Base-by-base conservation (phyloP, 495 filamentous ascomycete genomes). In the Penicillium paradoxum region DNA sequence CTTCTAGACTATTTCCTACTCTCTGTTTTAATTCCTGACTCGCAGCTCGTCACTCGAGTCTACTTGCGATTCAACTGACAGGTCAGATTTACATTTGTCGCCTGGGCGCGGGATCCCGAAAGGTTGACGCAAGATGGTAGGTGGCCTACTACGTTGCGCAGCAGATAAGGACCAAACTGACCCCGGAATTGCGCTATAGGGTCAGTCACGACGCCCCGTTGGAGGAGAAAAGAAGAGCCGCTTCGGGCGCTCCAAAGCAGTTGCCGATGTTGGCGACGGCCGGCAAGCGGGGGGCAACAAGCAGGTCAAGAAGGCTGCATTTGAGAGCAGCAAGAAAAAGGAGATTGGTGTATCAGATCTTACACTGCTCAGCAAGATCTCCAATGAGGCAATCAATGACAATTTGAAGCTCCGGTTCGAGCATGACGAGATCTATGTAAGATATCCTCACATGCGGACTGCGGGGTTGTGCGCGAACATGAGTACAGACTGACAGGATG, bases 301-400 rank as follows among this genome's bases (percentile, higher is more conserved):
- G 36, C 88, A 87, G 71, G 87, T 95, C 57, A 92, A 90, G 73
- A 97, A 97, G 75, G 95, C 95, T 43, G 86, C 85, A 19, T 99
- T 92, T 71, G 95, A 99, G 71, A 90, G 81, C 19, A 88, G 84
- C 47, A 97, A 96, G 81, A 97, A 97, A 84, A 97, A 96, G 82
- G 91, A 97, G 72, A 92, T 97, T 56, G 95, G 95, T 49, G 92
- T 99, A 24, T 96, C 95, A 17, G 95, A 99, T 79, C 79, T 99
- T 59, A 99, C 95, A 5, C 78, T 99, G 54, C 87, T 99, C 60
- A 95, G 90, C 74, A 97, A 97, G 74, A 93, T 99, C 54, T 93
- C 91, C 54, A 96, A 97, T 66, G 95, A 99, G 69, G 91, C 91
- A 15, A 99, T 99, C 76, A 99, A 99, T 72, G 92, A 97, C 51